phyloP scores from a whole-genome alignment of 2,329 filamentous ascomycete genomes.

The Fusarium papillatum region DNA sequence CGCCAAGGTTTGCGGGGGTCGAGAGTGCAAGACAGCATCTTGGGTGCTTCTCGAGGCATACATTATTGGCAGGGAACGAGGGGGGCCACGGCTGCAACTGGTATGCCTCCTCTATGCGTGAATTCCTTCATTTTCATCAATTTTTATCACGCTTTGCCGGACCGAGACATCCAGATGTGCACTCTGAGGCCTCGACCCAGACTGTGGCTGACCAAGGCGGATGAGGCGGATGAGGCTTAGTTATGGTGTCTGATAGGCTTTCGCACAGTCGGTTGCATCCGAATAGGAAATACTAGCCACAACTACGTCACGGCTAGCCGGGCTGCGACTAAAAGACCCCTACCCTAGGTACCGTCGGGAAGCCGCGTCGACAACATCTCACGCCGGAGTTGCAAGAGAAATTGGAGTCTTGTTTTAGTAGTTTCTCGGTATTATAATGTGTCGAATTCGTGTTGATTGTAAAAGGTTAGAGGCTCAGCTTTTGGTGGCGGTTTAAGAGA shows the following conservation, averaged over 20 bases:
- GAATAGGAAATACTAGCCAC: conserved; percentile 15
- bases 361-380: conserved; percentile 21
- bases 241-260: background rate
- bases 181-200: background rate
- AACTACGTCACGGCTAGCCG: conserved; percentile 27
- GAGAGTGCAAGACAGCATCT: background rate
- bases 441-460: background rate
- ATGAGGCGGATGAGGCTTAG: background rate
- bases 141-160: background rate
- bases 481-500: background rate
- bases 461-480: background rate
- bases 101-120: background rate
- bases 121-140: background rate
- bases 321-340: conserved; percentile 15
- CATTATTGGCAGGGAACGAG: background rate
- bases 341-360: background rate
- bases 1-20: conserved; percentile 36
- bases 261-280: conserved; percentile 6
- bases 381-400: background rate
- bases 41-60: background rate
- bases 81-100: background rate
- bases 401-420: background rate
- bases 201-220: conserved; percentile 27
- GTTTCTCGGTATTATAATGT: background rate
- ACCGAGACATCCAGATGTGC: background rate